Evolutionary conservation across 306 rosid species (phyloP).

Genomic region (Lathyrus aphaca): DNA sequence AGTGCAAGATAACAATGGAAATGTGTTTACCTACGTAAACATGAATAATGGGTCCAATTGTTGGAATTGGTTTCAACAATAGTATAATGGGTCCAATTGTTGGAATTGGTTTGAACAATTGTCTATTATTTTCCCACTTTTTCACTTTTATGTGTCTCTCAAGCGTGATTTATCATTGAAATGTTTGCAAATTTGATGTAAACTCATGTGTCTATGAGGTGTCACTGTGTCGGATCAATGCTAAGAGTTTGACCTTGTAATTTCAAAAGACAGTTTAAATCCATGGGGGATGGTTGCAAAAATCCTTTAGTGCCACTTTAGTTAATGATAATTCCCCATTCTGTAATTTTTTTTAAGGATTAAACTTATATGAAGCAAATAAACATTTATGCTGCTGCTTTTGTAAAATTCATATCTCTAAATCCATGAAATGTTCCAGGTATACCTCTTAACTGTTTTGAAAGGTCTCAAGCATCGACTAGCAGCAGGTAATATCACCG

Average conservation of each 20-base stretch:
- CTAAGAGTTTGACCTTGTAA: background rate
- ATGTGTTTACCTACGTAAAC: slow-evolving; percentile 23
- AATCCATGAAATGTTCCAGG: slow-evolving; percentile 64
- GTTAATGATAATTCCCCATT: background rate
- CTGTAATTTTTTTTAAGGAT: background rate
- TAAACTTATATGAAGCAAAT: slow-evolving; percentile 11
- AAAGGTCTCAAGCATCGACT: slow-evolving; percentile 93
- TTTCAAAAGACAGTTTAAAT: background rate
- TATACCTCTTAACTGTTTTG: slow-evolving; percentile 82
- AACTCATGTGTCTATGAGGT: slow-evolving; percentile 1
- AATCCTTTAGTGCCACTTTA: background rate
- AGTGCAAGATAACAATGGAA: slow-evolving; percentile 17
- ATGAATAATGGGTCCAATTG: slow-evolving; percentile 29
- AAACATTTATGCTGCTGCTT: slow-evolving; percentile 27
- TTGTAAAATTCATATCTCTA: slow-evolving; percentile 44
- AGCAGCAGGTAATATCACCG: slow-evolving; percentile 79
- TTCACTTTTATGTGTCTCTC: slow-evolving; percentile 28
- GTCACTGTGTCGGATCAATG: background rate
- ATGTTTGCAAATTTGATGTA: slow-evolving; percentile 28
- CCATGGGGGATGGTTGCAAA: background rate
- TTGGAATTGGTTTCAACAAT: background rate
- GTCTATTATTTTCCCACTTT: slow-evolving; percentile 3
- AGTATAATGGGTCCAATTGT: slow-evolving; percentile 24
- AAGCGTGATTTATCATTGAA: slow-evolving; percentile 9
- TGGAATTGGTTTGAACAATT: background rate